Evolutionary conservation across 2,329 filamentous ascomycete genomes (phyloP).

Genomic region (Raffaelea deltoideospora): DNA sequence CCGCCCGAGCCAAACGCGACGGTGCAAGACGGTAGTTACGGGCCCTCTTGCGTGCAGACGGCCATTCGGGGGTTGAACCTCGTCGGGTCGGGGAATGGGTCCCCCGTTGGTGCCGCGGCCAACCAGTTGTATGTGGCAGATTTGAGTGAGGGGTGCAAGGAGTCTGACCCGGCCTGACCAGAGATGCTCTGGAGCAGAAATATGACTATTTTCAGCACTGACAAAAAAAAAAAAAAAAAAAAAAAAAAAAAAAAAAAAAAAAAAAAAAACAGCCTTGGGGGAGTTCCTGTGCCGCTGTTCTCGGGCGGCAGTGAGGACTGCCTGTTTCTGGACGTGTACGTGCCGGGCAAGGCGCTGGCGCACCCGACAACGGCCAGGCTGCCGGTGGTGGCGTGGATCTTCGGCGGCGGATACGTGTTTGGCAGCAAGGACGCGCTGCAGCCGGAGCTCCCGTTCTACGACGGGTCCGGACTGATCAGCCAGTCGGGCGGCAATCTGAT

Average conservation of each 20-base stretch:
- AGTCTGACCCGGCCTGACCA: too few relatives aligned
- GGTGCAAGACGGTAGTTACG: constrained; percentile 14
- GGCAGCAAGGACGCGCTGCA: constrained; percentile 23
- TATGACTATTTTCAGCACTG: too few relatives aligned
- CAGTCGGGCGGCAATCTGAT: constrained; percentile 23
- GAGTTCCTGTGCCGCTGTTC: constrained; percentile 18
- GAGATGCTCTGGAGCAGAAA: too few relatives aligned
- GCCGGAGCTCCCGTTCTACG: constrained; percentile 20
- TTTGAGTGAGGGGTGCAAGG: too few relatives aligned
- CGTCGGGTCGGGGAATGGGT: constrained; percentile 17
- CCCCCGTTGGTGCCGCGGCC: constrained; percentile 16
- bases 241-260: neutral
- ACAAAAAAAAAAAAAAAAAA: neutral
- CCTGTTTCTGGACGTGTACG: constrained; percentile 33
- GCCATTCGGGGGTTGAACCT: constrained; percentile 15
- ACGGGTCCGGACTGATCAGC: constrained; percentile 20
- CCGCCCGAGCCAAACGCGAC: constrained; percentile 14
- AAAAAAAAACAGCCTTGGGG: constrained; percentile 13
- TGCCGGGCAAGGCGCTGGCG: constrained; percentile 25
- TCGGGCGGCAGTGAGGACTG: constrained; percentile 25
- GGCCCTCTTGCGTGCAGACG: constrained; percentile 12
- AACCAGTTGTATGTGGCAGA: constrained; percentile 19
- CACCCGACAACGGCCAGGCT: constrained; percentile 18
- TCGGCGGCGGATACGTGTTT: constrained; percentile 28
- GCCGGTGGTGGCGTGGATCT: constrained; percentile 29